A percentile compares a stretch with the other conserved stretches of the same genome.
Conservation (phyloP, 257 asterid genomes). For the Petunia secreta region DNA sequence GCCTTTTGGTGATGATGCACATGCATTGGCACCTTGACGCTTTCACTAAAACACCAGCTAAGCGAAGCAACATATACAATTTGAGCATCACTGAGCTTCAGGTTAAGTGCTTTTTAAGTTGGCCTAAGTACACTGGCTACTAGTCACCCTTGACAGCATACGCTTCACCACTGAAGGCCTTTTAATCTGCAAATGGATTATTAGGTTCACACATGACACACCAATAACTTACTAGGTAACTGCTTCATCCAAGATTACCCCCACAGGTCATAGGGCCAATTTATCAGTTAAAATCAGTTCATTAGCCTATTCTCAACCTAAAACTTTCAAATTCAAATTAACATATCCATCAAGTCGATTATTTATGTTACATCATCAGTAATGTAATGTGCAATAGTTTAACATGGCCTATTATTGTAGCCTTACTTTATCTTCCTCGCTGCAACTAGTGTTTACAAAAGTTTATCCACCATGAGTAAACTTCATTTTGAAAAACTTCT, state of each 20-base stretch:
- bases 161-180: neutral
- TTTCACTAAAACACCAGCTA: too few relatives aligned
- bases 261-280: neutral
- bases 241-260: neutral
- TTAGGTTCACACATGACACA: neutral
- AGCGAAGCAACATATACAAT: too few relatives aligned
- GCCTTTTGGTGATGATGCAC: too few relatives aligned
- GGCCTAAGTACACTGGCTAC: too few relatives aligned
- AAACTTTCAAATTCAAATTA: neutral
- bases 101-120: too few relatives aligned
- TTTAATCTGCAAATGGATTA: slow-evolving; percentile 3
- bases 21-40: too few relatives aligned
- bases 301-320: neutral
- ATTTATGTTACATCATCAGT: neutral
- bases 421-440: slow-evolving; percentile 2
- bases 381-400: neutral
- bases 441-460: neutral
- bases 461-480: neutral
- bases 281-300: neutral
- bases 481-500: neutral
- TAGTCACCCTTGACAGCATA: neutral
- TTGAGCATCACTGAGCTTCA: too few relatives aligned
- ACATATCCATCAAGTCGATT: neutral
- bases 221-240: neutral
- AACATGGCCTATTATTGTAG: neutral